Evolutionary conservation across 1,284 basidiomycete species (phyloP).

Genomic region (Leccinum fuscescens): DNA sequence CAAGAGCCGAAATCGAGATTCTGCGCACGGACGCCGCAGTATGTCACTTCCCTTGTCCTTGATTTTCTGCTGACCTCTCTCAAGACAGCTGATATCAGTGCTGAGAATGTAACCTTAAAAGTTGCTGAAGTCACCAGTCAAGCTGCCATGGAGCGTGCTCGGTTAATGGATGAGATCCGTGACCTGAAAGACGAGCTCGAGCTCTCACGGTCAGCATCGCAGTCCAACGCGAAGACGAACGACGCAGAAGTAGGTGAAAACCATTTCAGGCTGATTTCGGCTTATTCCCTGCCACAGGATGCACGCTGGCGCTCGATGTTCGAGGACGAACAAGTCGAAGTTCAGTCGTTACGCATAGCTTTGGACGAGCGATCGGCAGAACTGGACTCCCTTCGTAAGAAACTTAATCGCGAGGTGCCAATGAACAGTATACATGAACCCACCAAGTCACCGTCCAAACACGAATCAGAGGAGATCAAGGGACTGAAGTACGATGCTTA

Average conservation of each 20-base stretch:
- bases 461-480: slow-evolving; percentile 64
- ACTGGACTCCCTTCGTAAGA: slow-evolving; percentile 58
- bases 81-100: slow-evolving; percentile 27
- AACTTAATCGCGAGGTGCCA: slow-evolving; percentile 52
- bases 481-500: slow-evolving; percentile 64
- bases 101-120: slow-evolving; percentile 36
- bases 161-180: slow-evolving; percentile 52
- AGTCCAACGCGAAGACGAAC: slow-evolving; percentile 1
- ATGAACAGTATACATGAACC: slow-evolving; percentile 41
- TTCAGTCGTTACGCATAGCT: slow-evolving; percentile 36
- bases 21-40: slow-evolving; percentile 77
- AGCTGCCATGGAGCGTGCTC: slow-evolving; percentile 43
- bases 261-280: slow-evolving; percentile 16
- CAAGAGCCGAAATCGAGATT: slow-evolving; percentile 88
- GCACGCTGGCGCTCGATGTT: slow-evolving; percentile 38
- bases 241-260: slow-evolving; percentile 16
- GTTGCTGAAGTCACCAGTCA: slow-evolving; percentile 40
- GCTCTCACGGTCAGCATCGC: slow-evolving; percentile 32
- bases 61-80: slow-evolving; percentile 9
- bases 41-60: slow-evolving; percentile 32
- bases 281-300: slow-evolving; percentile 22
- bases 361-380: slow-evolving; percentile 50
- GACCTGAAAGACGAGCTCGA: slow-evolving; percentile 50
- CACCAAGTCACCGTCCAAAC: slow-evolving; percentile 41
- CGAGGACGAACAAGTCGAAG: slow-evolving; percentile 37